A percentile compares a stretch with the other conserved stretches of the same genome.
Evolutionary conservation across 345 rosid genomes (phyloP).

Genomic region (Passiflora organensis): DNA sequence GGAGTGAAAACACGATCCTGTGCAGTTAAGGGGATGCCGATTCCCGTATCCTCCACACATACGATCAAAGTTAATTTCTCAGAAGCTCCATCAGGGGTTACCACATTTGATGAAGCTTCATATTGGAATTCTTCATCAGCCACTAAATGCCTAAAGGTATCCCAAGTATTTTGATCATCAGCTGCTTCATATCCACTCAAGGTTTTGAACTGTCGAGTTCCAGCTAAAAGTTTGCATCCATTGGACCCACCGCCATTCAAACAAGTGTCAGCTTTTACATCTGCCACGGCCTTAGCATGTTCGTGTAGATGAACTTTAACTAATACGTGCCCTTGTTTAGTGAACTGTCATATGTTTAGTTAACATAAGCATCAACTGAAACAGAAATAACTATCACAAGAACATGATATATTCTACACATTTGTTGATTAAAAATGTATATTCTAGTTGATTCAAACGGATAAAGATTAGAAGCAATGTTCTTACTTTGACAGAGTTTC

Average conservation of each 20-base stretch:
- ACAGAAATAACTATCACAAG: conserved; percentile 3
- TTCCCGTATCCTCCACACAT: conserved; percentile 92
- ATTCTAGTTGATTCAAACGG: too few species aligned
- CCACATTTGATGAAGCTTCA: conserved; percentile 31
- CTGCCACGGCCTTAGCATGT: conserved; percentile 35
- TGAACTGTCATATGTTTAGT: conserved; percentile 52
- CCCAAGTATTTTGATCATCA: conserved; percentile 84
- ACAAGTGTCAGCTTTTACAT: conserved; percentile 32
- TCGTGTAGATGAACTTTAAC: conserved; percentile 83
- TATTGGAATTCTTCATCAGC: conserved; percentile 36
- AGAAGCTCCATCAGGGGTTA: conserved; percentile 30
- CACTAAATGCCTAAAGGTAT: conserved; percentile 59
- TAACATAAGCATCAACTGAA: conserved; percentile 7
- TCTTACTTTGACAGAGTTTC: conserved; percentile 94
- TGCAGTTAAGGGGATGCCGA: conserved; percentile 79
- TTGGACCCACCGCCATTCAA: conserved; percentile 54
- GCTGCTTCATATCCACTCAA: conserved; percentile 92
- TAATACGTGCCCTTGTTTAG: conserved; percentile 89
- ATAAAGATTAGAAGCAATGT: neutral
- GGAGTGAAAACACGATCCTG: conserved; percentile 92
- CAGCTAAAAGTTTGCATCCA: conserved; percentile 27
- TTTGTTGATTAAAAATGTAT: too few species aligned
- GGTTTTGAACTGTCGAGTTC: conserved; percentile 45
- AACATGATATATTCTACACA: too few species aligned
- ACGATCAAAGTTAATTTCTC: conserved; percentile 58